Conservation (phyloP, 1,284 basidiomycete species). For the Boletellus deceptivus region DNA sequence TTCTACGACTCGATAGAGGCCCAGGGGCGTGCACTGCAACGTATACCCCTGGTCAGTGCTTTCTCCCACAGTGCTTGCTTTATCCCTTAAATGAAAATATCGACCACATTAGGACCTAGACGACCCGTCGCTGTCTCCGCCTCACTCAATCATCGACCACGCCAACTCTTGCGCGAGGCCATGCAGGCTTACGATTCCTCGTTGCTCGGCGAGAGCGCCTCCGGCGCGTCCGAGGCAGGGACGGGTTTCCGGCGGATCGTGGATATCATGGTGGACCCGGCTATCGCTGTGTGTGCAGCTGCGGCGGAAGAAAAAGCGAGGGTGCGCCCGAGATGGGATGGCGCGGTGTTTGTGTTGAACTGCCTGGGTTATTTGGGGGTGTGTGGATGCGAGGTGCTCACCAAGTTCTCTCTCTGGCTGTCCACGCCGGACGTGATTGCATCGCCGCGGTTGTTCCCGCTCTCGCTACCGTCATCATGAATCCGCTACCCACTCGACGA, state of each 20-base stretch:
- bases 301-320: conserved; percentile 67
- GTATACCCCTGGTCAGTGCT: conserved; percentile 64
- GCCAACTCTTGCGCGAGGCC: conserved; percentile 82
- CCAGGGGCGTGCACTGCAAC: conserved; percentile 68
- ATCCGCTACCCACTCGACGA: too few relatives aligned
- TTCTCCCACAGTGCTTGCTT: neutral
- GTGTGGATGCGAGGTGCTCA: conserved; percentile 21
- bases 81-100: neutral
- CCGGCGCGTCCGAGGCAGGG: conserved; percentile 8
- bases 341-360: conserved; percentile 79
- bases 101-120: conserved; percentile 57
- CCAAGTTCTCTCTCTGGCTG: conserved; percentile 66
- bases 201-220: conserved; percentile 55
- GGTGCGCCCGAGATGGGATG: conserved; percentile 67
- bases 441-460: conserved; percentile 69
- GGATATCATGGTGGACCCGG: conserved; percentile 81
- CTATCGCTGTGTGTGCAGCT: conserved; percentile 70
- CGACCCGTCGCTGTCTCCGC: conserved; percentile 75
- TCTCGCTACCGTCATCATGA: conserved; percentile 57
- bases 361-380: conserved; percentile 80
- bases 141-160: conserved; percentile 77
- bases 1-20: conserved; percentile 88
- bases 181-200: conserved; percentile 86
- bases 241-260: conserved; percentile 59
- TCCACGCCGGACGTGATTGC: conserved; percentile 73